Conservation (phyloP, 129 eudicot genomes). For the Arctium lappa region DNA sequence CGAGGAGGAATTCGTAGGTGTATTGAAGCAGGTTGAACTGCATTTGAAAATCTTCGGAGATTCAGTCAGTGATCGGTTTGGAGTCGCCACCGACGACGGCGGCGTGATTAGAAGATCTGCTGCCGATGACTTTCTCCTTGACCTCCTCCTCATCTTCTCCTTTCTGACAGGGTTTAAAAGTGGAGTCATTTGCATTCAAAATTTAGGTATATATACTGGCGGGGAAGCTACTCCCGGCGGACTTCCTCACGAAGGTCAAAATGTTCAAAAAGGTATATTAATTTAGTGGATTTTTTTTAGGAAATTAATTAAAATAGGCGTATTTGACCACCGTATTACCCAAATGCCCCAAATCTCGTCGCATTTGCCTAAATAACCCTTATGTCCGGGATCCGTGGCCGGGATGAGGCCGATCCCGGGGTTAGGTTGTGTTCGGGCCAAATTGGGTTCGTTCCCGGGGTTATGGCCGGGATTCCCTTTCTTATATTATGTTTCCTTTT, state of each 20-base stretch:
- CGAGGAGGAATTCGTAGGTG: conserved; percentile 8
- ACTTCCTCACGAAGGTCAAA: not conserved
- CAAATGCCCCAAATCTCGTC: too few species aligned
- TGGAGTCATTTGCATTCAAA: not conserved
- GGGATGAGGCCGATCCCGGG: too few species aligned
- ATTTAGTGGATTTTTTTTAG: too few species aligned
- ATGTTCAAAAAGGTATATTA: too few species aligned
- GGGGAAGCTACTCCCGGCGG: not conserved
- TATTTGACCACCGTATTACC: too few species aligned
- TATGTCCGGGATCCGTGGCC: too few species aligned
- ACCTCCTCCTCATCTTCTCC: conserved; percentile 36
- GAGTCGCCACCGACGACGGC: conserved; percentile 14
- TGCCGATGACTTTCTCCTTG: conserved; percentile 39
- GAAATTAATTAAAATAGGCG: too few species aligned
- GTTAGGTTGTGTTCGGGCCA: too few species aligned
- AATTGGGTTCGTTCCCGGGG: too few species aligned
- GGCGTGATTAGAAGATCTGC: conserved; percentile 38
- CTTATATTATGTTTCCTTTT: too few species aligned
- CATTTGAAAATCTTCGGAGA: conserved; percentile 48
- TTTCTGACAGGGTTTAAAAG: not conserved
- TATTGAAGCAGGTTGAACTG: conserved; percentile 30
- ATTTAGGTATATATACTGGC: conserved; percentile 5
- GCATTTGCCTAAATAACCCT: too few species aligned
- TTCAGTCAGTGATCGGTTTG: conserved; percentile 18
- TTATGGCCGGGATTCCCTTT: too few species aligned